These are phyloP conservation scores for Penicillium macrosclerotiorum DNA, from an alignment of 495 filamentous ascomycete species.

Conservation along the genomic window DNA sequence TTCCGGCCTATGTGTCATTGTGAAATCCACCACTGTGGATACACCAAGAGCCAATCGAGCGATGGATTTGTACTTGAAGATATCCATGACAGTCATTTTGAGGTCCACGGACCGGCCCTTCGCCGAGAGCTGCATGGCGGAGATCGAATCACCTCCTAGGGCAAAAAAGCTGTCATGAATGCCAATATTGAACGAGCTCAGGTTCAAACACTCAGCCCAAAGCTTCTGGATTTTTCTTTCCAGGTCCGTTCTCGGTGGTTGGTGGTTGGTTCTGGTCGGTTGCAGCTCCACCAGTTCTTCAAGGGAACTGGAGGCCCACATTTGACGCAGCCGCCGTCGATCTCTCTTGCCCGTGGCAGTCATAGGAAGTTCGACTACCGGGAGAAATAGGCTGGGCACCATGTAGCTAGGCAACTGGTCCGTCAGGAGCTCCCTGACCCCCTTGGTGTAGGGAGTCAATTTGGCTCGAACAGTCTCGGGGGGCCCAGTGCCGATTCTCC, in stretches of 20 bases:
- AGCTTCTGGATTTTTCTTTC: not conserved
- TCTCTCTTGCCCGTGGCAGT: constrained; percentile 37
- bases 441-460: not conserved
- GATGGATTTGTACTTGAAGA: not conserved
- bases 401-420: constrained; percentile 35
- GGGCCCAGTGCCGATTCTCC: not conserved
- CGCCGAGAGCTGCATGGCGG: constrained; percentile 10
- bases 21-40: too few species aligned
- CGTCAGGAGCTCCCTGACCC: not conserved
- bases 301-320: not conserved
- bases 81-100: constrained; percentile 1
- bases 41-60: not conserved
- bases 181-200: not conserved
- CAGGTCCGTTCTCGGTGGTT: not conserved
- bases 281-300: too few species aligned
- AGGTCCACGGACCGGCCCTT: constrained; percentile 19
- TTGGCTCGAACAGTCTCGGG: not conserved
- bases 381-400: constrained; percentile 36
- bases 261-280: not conserved
- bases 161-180: not conserved
- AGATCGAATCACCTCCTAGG: not conserved
- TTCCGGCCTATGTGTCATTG: not conserved
- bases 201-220: not conserved
- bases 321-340: constrained; percentile 17
- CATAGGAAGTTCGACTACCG: constrained; percentile 31